Base-by-base conservation (phyloP, 2,329 filamentous ascomycete genomes). In the Fusarium robinianum region DNA sequence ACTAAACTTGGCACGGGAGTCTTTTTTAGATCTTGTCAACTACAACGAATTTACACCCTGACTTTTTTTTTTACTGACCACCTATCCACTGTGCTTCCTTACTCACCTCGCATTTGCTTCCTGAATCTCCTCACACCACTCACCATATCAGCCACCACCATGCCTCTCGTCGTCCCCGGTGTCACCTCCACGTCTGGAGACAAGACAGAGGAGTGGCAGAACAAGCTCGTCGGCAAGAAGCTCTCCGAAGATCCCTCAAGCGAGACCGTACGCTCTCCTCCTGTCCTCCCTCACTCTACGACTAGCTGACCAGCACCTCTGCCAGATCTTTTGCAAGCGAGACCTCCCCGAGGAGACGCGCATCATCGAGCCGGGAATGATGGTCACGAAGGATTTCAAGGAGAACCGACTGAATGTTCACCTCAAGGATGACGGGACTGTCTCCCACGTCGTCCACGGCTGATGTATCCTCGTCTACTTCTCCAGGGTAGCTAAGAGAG, bases 81-180 rank as follows among this genome's bases (percentile, higher is more conserved):
- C 8, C 16, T 22, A 16, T 14, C 32, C 25, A 27, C 10, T 23
- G n/a, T 16, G 7, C 24, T 27, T 16, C 6, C n/a, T 21, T 19
- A 3, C 8, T 4, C 19, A 23, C 6, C 8, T 40, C 24, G 8
- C 30, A 21, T 8, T 24, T 39, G 37, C 23, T 10, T 22, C 30
- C 18, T 31, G 6, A 36, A 8, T 16, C 12, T 27, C 25, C 12
- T 27, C 25, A 27, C 25, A 25, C 22, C 16, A 14, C 25, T 12
- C 25, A 14, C n/a, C 25, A 23, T 25, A 4, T 23, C 14, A 33
- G 22, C n/a, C 25, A 17, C 25, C 47, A 65, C n/a, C 70, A 83
- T 85, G 82, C 82, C 82, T 78, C 81, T 85, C 68, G 74, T 85
- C 58, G 75, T 83, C 12, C 80, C 81, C 41, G 79, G 77, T 61